A percentile compares a stretch with the other conserved stretches of the same genome.
phyloP scores from a whole-genome alignment of 169 alveolate species.

The Eimeria sp. region DNA sequence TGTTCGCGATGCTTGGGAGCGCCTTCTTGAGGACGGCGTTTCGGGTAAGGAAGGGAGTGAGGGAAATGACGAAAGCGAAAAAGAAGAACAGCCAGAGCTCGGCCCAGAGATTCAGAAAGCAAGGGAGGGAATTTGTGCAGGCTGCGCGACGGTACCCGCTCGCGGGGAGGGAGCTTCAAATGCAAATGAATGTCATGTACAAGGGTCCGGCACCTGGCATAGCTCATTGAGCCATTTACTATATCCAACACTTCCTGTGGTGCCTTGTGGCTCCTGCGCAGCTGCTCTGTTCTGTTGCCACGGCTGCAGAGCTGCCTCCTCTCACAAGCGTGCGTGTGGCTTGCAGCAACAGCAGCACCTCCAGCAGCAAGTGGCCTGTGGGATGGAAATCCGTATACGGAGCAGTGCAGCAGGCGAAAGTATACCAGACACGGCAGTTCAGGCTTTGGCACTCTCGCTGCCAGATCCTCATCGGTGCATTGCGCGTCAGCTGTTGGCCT shows the following conservation, averaged over 20 bases:
- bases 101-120: background rate
- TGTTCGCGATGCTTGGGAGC: constrained; percentile 26
- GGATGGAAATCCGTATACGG: background rate
- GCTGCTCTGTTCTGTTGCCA: constrained; percentile 48
- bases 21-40: background rate
- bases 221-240: background rate
- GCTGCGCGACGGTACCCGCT: constrained; percentile 59
- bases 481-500: constrained; percentile 65
- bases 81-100: background rate
- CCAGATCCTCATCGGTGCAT: constrained; percentile 47
- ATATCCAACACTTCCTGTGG: constrained; percentile 22
- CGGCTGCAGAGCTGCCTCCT: constrained; percentile 42
- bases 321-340: constrained; percentile 54
- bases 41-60: background rate
- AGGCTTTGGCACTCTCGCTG: constrained; percentile 45
- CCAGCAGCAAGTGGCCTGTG: background rate
- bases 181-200: background rate
- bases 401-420: background rate
- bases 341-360: background rate
- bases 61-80: background rate
- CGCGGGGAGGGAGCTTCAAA: constrained; percentile 4
- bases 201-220: background rate
- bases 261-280: constrained; percentile 61
- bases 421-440: background rate
- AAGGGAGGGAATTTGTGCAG: constrained; percentile 22